Evolutionary conservation across 768 basidiomycete species (phyloP), one percentile per base, ranked within the genome.

Genomic region (Leccinum truebloodii): DNA sequence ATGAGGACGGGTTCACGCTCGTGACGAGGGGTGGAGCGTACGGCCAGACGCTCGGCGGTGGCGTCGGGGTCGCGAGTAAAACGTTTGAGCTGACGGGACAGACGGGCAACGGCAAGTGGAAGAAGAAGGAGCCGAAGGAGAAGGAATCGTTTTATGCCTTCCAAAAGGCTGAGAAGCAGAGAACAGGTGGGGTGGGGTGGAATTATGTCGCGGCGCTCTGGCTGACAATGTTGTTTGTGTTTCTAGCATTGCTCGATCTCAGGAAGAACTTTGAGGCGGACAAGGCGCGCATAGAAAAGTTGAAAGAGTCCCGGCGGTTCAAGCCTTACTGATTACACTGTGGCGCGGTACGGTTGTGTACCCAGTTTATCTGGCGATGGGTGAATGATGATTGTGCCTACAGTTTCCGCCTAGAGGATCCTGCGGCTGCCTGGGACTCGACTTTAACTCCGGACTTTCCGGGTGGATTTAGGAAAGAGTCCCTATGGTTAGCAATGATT

Each of bases 1-100:
- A 98, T 71, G 94, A 91, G 61, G 95, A 98, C 62, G 95, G 95
- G 3, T 98, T 96, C 73, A 96, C 94, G 12, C 83, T 98, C 13
- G 95, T 98, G 37, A 91, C 89, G n/a, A 82, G 95, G 39, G 92
- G 94, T 5, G 95, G 95, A 13, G 88, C 89, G 22, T 95, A 95
- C 67, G 94, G 95, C 5, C 81, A 92, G 69, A 92, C 92, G 1
- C 78, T 94, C 5, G 94, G 94, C 30, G 93, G 94, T 14, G 94
- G 92, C 1, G 80, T 84, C 37, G 81, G 78, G 2, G 82, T 88
- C 8, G 86, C 85, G 10, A 83, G 78, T 71, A 91, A 90, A 72
- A 76, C 77, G 68, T 87, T 79, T 65, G 75, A 80, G 67, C 71
- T 63, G 16, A 72, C 70, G 1, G 76, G 73, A 54, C 65, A 55